Base-by-base conservation (phyloP, 75 land plant genomes). In the Adiantum capillusveneris region DNA sequence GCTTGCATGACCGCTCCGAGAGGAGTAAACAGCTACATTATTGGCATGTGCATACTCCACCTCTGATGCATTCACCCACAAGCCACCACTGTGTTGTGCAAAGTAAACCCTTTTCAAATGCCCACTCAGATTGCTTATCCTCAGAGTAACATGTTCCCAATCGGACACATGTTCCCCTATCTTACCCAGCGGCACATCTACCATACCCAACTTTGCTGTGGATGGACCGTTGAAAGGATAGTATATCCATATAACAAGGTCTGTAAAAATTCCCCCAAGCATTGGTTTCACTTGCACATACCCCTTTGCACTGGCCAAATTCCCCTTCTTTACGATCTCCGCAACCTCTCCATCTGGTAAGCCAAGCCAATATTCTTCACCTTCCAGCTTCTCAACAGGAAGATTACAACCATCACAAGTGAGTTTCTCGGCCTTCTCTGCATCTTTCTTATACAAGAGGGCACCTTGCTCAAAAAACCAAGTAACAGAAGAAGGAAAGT, bases 151-250 rank as follows among this genome's bases (percentile, higher is more conserved):
- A 60, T 88, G 94, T 73, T 88, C 94, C 94, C 94, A 88, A 43
- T 88, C 94, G 14, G 79, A 74, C 1, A 88, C 94, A 64, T 88
- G 94, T 41, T 79, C 59, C n/a, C 94, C 94, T 29, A 88, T 43
- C 41, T 73, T 79, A 29, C 66, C 71, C 6, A 88, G 63, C 31
- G 75, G 41, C 37, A 86, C 14, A 34, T 65, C 79, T 30, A 70
- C 19, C 29, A 74, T 17, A 13, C 90, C 90, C 34, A 88, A 41
- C 65, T 86, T 88, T 7, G 81, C 68, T 22, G 84, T 86, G 19
- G 70, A 75, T 11, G 94, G 90, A 5, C 94, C 94, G 68, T 88
- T 88, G 66, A 88, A 88, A 39, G 94, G 94, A 56, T 73, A 88
- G 49, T 82, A 88, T 13, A 86, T 55, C 90, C 90, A 88, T 79